Evolutionary conservation across 2,329 filamentous ascomycete species (phyloP).

Genomic region (Xylariomycetidae sp.): DNA sequence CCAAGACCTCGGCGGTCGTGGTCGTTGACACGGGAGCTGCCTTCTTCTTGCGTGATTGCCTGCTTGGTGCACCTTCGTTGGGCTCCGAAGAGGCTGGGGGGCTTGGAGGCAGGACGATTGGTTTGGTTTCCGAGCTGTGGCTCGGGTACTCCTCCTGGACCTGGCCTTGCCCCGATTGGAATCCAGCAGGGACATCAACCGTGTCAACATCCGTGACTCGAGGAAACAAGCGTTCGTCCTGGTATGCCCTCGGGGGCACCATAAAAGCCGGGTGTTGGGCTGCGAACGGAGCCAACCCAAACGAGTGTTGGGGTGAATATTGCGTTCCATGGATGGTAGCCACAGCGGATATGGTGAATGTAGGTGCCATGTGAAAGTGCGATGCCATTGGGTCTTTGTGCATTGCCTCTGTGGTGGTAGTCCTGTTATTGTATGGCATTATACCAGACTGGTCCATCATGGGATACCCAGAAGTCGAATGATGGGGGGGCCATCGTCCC

Average conservation of each 20-base stretch:
- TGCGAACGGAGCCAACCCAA: slow-evolving; percentile 10
- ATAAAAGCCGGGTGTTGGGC: slow-evolving; percentile 5
- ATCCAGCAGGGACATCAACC: slow-evolving; percentile 1
- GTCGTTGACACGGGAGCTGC: slow-evolving; percentile 40
- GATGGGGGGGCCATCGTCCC: slow-evolving; percentile 49
- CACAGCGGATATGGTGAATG: slow-evolving; percentile 39
- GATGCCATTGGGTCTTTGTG: slow-evolving; percentile 29
- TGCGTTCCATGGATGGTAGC: slow-evolving; percentile 27
- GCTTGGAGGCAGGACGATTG: slow-evolving; percentile 21
- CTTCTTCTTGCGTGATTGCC: slow-evolving; percentile 37
- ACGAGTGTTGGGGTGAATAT: slow-evolving; percentile 8
- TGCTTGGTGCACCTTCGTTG: slow-evolving; percentile 6
- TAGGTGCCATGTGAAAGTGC: slow-evolving; percentile 39
- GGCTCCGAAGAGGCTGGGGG: slow-evolving; percentile 8
- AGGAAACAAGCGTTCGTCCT: slow-evolving; percentile 6
- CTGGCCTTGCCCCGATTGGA: background rate
- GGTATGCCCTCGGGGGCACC: slow-evolving; percentile 8
- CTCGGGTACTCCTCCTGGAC: slow-evolving; percentile 9
- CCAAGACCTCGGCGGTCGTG: slow-evolving; percentile 49
- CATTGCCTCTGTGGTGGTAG: slow-evolving; percentile 24
- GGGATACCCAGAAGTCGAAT: slow-evolving; percentile 35
- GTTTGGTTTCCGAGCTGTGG: slow-evolving; percentile 29
- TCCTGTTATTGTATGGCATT: slow-evolving; percentile 43
- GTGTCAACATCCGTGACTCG: slow-evolving; percentile 7
- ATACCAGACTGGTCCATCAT: slow-evolving; percentile 43